Base-by-base conservation (phyloP, 805 yeast genomes). In the Saccharomycopsis sp. region DNA sequence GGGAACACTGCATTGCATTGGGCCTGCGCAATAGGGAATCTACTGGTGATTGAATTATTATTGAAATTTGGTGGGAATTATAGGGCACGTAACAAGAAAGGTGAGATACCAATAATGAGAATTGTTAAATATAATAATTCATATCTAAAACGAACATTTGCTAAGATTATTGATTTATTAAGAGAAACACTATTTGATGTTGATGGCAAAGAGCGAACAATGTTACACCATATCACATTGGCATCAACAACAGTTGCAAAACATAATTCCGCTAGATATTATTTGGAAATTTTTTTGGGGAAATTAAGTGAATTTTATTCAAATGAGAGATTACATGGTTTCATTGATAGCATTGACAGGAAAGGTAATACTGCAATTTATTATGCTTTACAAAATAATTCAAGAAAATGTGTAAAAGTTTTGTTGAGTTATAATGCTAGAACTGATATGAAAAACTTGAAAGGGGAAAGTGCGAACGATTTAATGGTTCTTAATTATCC, bases 21-120 rank as follows among this genome's bases (percentile, higher is more conserved):
- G 97, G 95, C 97, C 0, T 87, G 97, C 49, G 84, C 97, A 1
- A 87, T 93, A 75, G 98, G 97, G 3, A 85, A 81, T 59, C 63
- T 82, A 27, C 74, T 73, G 38, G 79, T 89, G 63, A 79, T 86
- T 45, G 93, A 83, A 53, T 74, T 88, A 11, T 69, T 93, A 34
- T 64, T 86, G 24, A 70, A 78, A 23, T 77, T 81, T 32, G 95
- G 96, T 3, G 93, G 95, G 2, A 75, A 80, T 62, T 73, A 76
- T 45, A 62, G 71, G 38, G 69, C 70, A 3, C 63, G 74, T 13
- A 84, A 84, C 55, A 72, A 78, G 48, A 72, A 73, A 37, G 96
- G 96, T 0, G 86, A 89, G 58, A 89, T 88, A 19, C 94, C 97
- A 3, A 67, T 93, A 31, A 83, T 90, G 64, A 77, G 95, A 54